These are phyloP conservation scores for Emergomyces africanus DNA, from an alignment of 2,329 filamentous ascomycete genomes.

Conservation along the genomic window DNA sequence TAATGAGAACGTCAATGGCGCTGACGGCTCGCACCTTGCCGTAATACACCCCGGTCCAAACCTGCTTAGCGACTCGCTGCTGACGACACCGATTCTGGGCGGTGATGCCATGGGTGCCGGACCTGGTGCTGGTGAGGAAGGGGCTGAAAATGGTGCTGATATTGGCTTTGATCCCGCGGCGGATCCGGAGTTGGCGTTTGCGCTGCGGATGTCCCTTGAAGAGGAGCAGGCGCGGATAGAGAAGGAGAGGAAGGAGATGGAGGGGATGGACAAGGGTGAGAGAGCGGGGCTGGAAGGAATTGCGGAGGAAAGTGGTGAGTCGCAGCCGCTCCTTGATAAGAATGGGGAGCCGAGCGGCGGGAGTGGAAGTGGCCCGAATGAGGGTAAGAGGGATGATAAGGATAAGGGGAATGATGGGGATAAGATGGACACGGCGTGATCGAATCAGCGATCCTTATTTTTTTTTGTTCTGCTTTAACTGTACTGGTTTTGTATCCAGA, in stretches of 20 bases:
- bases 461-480: background rate
- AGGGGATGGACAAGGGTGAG: slow-evolving; percentile 51
- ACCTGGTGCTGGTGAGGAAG: slow-evolving; percentile 32
- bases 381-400: slow-evolving; percentile 39
- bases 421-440: slow-evolving; percentile 83
- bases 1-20: slow-evolving; percentile 82
- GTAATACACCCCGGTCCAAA: slow-evolving; percentile 84
- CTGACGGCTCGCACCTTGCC: slow-evolving; percentile 81
- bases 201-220: slow-evolving; percentile 93
- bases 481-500: background rate
- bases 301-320: slow-evolving; percentile 57
- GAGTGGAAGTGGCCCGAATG: slow-evolving; percentile 47
- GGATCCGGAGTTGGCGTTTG: slow-evolving; percentile 88
- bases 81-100: slow-evolving; percentile 78
- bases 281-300: slow-evolving; percentile 72
- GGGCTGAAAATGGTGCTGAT: slow-evolving; percentile 51
- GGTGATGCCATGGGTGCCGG: slow-evolving; percentile 56
- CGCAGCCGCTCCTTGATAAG: slow-evolving; percentile 50
- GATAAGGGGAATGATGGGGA: slow-evolving; percentile 44
- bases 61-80: slow-evolving; percentile 81
- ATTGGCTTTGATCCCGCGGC: slow-evolving; percentile 84
- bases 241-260: slow-evolving; percentile 65
- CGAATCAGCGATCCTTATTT: background rate
- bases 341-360: slow-evolving; percentile 54
- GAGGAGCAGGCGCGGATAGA: slow-evolving; percentile 93